Base-by-base conservation (phyloP, 106 monocot species). In the Cymbidium sinense region DNA sequence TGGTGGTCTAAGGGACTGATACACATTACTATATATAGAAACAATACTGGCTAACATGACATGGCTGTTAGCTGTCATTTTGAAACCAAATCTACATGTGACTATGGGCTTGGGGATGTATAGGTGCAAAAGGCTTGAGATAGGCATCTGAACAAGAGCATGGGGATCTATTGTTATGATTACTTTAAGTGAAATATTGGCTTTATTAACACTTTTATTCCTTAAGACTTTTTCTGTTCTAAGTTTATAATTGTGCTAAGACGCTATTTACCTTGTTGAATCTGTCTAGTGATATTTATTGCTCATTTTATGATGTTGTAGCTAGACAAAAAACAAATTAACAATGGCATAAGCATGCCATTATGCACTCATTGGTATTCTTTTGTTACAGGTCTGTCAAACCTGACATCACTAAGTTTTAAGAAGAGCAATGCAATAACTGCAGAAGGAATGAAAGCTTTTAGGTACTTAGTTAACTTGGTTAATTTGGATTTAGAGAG, bases 401-500 rank as follows among this genome's bases (percentile, higher is more conserved):
- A 99, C 44, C 81, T 99, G 89, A 99, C 83, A 72, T 88, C 89
- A 72, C 77, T 99, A 55, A 91, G 92, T 78, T 88, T 99, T 39
- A 99, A 99, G 83, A 99, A 91, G 78, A 95, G 84, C 84, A 79
- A 65, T 86, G 76, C 85, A 58, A 85, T 99, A 34, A 89, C 85
- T 85, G 88, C 82, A 35, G 95, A 99, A 88, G 87, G 90, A 82
- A 87, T 95, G 89, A 91, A 78, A 85, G 86, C 87, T 79, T 86
- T 99, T 84, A 31, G 76, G 2, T 79, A 83, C 58, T 86, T 99
- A 78, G 70, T 81, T 43, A 99, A 99, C 77, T 85, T 99, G 83
- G 86, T 86, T 77, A 89, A 86, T 78, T 86, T 99, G 82, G 99
- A 99, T 84, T 86, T 99, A 51, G 99, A 99, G 76, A 89, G 94